Evolutionary conservation across 1,284 basidiomycete genomes (phyloP).

Genomic region (Ustilago esculenta): DNA sequence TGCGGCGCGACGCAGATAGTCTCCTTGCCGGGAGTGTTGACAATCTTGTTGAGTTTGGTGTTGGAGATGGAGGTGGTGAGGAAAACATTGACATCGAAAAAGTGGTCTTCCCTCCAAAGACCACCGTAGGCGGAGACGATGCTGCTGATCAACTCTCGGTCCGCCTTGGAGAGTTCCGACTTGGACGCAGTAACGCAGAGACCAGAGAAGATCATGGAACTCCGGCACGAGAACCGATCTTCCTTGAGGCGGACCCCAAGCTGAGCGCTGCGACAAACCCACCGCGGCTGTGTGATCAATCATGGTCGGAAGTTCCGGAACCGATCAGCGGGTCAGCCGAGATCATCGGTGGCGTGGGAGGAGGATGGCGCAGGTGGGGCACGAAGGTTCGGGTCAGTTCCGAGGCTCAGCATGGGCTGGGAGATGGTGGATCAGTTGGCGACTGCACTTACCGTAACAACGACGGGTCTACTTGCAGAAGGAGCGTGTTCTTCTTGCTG

Average conservation of each 20-base stretch:
- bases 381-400: slow-evolving; percentile 13
- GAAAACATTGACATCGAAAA: slow-evolving; percentile 84
- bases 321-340: slow-evolving; percentile 18
- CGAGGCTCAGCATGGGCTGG: not conserved
- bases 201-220: slow-evolving; percentile 81
- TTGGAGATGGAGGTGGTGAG: slow-evolving; percentile 70
- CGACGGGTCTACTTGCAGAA: slow-evolving; percentile 13
- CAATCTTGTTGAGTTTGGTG: slow-evolving; percentile 34
- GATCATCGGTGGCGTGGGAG: slow-evolving; percentile 1
- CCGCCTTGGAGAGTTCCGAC: slow-evolving; percentile 71
- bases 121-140: slow-evolving; percentile 82
- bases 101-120: slow-evolving; percentile 78
- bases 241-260: slow-evolving; percentile 50
- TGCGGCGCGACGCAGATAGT: slow-evolving; percentile 78
- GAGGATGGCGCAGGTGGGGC: not conserved
- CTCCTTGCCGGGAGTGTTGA: slow-evolving; percentile 72
- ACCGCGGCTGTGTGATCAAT: slow-evolving; percentile 39
- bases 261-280: slow-evolving; percentile 48
- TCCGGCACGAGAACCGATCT: slow-evolving; percentile 78
- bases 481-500: slow-evolving; percentile 15
- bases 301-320: not conserved
- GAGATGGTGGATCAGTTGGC: not conserved
- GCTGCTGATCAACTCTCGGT: slow-evolving; percentile 78
- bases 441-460: slow-evolving; percentile 32
- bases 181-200: slow-evolving; percentile 72